Percentiles rank a stretch among this genome's conserved stretches.
These are phyloP conservation scores for Oryza punctata DNA, from an alignment of 176 grass and related monocot genomes.

Conservation along the genomic window DNA sequence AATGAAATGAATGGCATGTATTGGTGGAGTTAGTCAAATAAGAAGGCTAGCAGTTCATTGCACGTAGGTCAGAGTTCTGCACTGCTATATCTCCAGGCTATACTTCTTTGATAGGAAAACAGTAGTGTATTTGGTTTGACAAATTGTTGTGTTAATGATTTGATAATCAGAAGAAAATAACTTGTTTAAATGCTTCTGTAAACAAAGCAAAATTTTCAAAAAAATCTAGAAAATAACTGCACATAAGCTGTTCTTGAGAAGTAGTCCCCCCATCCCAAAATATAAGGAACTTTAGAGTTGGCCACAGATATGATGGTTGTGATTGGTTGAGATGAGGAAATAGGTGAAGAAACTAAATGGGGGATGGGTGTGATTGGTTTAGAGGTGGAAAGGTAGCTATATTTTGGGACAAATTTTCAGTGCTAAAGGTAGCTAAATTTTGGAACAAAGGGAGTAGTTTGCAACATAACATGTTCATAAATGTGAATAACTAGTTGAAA, in stretches of 20 bases:
- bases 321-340: too few species aligned
- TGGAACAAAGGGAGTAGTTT: background rate
- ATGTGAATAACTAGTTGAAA: background rate
- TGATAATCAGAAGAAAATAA: background rate
- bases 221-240: background rate
- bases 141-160: slow-evolving; percentile 8
- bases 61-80: background rate
- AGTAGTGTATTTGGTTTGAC: background rate
- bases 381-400: too few species aligned
- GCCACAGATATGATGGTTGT: too few species aligned
- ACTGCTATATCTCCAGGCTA: background rate
- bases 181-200: background rate
- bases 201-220: background rate
- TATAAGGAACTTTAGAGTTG: too few species aligned
- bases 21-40: background rate
- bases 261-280: background rate
- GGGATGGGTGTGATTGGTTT: too few species aligned
- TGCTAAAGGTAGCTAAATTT: too few species aligned
- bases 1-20: slow-evolving; percentile 8
- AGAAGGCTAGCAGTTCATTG: background rate
- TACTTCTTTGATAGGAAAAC: slow-evolving; percentile 12
- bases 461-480: slow-evolving; percentile 11
- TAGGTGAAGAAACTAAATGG: too few species aligned
- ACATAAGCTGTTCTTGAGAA: slow-evolving; percentile 3
- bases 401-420: too few species aligned